Conservation (phyloP, 208 protist species). For the Wallacemonas sp. region DNA sequence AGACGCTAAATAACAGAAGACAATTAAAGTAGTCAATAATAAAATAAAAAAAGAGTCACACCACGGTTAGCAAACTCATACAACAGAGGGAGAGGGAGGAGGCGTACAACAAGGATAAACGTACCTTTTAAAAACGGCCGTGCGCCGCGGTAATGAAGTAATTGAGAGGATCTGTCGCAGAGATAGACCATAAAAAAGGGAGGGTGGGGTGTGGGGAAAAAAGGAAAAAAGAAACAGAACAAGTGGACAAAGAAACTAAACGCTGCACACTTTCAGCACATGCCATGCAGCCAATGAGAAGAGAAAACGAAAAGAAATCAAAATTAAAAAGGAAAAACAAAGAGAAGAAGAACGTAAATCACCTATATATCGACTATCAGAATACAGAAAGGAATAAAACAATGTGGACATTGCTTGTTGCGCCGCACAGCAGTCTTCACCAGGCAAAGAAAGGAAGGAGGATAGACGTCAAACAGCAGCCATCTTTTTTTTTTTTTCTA, state of each 20-base stretch:
- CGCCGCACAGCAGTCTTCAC: too few species aligned
- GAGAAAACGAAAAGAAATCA: not conserved
- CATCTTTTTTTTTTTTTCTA: too few species aligned
- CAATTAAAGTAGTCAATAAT: too few species aligned
- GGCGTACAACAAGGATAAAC: slow-evolving; percentile 12
- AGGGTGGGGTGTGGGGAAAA: not conserved
- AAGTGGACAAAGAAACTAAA: not conserved
- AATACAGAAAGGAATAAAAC: slow-evolving; percentile 3
- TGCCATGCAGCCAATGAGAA: not conserved
- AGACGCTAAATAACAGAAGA: too few species aligned
- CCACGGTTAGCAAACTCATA: not conserved
- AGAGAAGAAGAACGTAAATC: not conserved
- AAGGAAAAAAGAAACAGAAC: not conserved
- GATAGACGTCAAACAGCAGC: not conserved
- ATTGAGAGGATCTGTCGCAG: too few species aligned
- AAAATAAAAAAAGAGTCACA: not conserved
- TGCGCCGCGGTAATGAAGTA: not conserved
- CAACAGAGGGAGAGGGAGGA: too few species aligned
- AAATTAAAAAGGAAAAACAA: slow-evolving; percentile 1
- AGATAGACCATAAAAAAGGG: too few species aligned
- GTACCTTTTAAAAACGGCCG: slow-evolving; percentile 2
- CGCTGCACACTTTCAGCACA: too few species aligned
- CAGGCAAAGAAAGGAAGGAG: slow-evolving; percentile 14
- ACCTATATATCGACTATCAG: not conserved
- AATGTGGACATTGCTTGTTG: too few species aligned